phyloP scores from a whole-genome alignment of 495 filamentous ascomycete genomes.

The Achaetomiella virescens region DNA sequence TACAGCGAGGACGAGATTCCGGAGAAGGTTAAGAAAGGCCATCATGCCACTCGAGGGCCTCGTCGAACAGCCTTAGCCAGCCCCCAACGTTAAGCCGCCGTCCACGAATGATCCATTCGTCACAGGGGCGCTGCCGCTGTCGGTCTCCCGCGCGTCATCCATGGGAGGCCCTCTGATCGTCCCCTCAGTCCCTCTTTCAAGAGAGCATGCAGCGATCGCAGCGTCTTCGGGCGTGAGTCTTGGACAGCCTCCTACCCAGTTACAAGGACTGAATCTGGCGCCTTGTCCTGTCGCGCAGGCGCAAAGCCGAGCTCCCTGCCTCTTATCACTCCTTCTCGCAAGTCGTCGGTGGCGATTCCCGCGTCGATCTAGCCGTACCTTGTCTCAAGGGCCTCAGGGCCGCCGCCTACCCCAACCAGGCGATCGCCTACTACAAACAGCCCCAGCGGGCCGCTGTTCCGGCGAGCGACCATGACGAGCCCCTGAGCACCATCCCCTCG shows the following conservation, averaged over 20 bases:
- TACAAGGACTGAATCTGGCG: conserved; percentile 3
- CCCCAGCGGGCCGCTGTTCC: conserved; percentile 11
- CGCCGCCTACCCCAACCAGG: conserved; percentile 6
- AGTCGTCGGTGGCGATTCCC: neutral
- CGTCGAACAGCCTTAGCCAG: conserved; percentile 9
- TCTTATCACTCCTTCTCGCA: neutral
- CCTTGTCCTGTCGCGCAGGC: neutral
- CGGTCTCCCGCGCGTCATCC: neutral
- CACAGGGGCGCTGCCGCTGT: neutral
- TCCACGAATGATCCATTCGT: conserved; percentile 13
- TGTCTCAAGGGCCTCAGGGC: conserved; percentile 2
- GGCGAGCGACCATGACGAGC: conserved; percentile 15
- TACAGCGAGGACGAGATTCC: conserved; percentile 40
- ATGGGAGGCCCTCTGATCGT: conserved; percentile 6
- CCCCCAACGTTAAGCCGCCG: conserved; percentile 7
- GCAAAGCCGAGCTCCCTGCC: neutral
- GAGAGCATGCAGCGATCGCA: conserved; percentile 14
- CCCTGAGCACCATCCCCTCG: conserved; percentile 14
- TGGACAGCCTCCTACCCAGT: neutral
- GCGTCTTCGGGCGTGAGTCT: conserved; percentile 7
- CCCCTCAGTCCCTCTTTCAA: conserved; percentile 9
- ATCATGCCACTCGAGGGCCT: conserved; percentile 12
- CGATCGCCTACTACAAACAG: neutral
- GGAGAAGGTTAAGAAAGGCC: conserved; percentile 15
- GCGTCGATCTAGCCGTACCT: neutral